These are phyloP conservation scores for Nakataea oryzae DNA, from an alignment of 2,329 filamentous ascomycete species.

Conservation along the genomic window DNA sequence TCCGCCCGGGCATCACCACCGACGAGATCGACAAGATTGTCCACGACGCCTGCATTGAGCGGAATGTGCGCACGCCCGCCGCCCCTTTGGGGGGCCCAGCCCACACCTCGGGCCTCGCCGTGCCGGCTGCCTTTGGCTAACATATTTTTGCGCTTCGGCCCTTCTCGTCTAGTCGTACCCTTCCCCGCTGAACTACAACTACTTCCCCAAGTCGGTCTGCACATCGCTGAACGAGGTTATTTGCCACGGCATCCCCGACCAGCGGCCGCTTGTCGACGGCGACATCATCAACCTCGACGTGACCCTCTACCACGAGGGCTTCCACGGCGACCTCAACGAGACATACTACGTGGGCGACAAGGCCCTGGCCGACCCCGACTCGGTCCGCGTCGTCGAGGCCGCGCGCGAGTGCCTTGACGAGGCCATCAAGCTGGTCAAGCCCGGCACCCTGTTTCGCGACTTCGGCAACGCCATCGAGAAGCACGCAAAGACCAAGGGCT, in stretches of 20 bases:
- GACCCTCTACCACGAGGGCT: conserved; percentile 86
- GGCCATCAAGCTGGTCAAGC: conserved; percentile 85
- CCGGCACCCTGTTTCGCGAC: conserved; percentile 83
- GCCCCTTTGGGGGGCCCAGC: not conserved
- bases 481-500: conserved; percentile 73
- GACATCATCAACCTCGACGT: conserved; percentile 98
- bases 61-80: conserved; percentile 54
- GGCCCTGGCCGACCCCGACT: conserved; percentile 72
- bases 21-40: conserved; percentile 92
- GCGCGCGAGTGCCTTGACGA: conserved; percentile 83
- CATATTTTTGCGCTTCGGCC: not conserved
- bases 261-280: conserved; percentile 76
- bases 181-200: conserved; percentile 87
- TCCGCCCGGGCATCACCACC: conserved; percentile 87
- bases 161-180: conserved; percentile 73
- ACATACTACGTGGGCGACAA: conserved; percentile 96
- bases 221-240: conserved; percentile 96
- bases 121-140: not conserved
- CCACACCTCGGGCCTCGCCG: not conserved
- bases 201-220: conserved; percentile 97
- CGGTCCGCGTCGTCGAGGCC: conserved; percentile 83
- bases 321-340: conserved; percentile 94
- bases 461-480: conserved; percentile 95
- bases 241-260: conserved; percentile 95
- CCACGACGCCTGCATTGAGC: conserved; percentile 87